Conservation (phyloP, 805 yeast genomes). For the Saturnispora ahearnii region DNA sequence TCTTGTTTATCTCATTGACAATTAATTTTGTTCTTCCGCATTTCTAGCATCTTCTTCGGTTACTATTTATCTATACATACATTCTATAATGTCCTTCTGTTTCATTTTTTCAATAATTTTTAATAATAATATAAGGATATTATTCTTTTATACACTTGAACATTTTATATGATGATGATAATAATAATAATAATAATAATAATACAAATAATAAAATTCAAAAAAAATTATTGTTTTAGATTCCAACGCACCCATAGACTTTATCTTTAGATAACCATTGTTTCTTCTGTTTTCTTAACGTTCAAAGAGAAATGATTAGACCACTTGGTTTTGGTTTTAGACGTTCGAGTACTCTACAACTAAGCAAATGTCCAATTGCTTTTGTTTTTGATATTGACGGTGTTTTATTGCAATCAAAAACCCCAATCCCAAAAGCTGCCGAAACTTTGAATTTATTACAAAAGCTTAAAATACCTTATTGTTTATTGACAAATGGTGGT, state of each 20-base stretch:
- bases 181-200: background rate
- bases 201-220: background rate
- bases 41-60: background rate
- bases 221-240: too few relatives aligned
- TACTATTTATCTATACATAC: background rate
- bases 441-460: conserved; percentile 42
- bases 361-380: conserved; percentile 15
- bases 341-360: background rate
- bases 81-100: background rate
- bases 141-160: background rate
- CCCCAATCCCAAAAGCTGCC: conserved; percentile 59
- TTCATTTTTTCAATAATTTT: background rate
- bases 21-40: background rate
- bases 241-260: too few relatives aligned
- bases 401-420: conserved; percentile 66
- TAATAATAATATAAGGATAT: background rate
- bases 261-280: background rate
- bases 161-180: background rate
- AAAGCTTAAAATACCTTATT: conserved; percentile 54
- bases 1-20: conserved; percentile 58
- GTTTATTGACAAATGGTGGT: conserved; percentile 87
- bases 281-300: background rate
- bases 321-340: background rate
- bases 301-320: background rate
- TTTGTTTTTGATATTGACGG: conserved; percentile 63